Evolutionary conservation across 2,329 filamentous ascomycete species (phyloP).

Genomic region (Boeremia lycopersici): DNA sequence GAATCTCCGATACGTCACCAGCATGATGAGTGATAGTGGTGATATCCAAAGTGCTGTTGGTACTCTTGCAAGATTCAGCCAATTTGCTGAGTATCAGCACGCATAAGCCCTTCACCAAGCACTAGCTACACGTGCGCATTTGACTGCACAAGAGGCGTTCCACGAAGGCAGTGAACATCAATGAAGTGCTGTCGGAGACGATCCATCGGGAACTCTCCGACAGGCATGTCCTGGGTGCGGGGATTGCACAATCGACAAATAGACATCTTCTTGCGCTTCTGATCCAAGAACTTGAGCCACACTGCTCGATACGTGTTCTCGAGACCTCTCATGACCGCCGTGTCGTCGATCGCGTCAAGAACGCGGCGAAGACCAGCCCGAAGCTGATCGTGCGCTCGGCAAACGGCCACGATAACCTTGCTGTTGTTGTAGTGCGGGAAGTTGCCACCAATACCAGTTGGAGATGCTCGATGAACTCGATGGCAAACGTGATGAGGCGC

Average conservation of each 20-base stretch:
- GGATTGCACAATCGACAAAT: constrained; percentile 15
- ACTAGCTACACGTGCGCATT: neutral
- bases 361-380: neutral
- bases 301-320: constrained; percentile 7
- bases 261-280: constrained; percentile 9
- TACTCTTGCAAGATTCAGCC: neutral
- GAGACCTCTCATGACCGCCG: constrained; percentile 1
- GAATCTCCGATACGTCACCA: neutral
- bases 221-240: constrained; percentile 7
- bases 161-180: constrained; percentile 1
- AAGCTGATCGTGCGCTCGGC: neutral
- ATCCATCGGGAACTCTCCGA: neutral
- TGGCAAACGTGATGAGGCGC: neutral
- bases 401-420: constrained; percentile 3
- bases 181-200: constrained; percentile 12
- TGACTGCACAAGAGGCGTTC: neutral
- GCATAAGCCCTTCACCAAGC: neutral
- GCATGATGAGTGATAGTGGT: neutral
- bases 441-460: neutral
- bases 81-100: neutral
- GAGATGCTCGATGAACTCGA: constrained; percentile 8
- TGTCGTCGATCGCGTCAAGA: constrained; percentile 11
- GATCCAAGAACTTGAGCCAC: constrained; percentile 10
- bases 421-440: constrained; percentile 7
- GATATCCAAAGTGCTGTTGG: neutral